phyloP scores from a whole-genome alignment of 116 monocot species.

The Cymodocea nodosa region DNA sequence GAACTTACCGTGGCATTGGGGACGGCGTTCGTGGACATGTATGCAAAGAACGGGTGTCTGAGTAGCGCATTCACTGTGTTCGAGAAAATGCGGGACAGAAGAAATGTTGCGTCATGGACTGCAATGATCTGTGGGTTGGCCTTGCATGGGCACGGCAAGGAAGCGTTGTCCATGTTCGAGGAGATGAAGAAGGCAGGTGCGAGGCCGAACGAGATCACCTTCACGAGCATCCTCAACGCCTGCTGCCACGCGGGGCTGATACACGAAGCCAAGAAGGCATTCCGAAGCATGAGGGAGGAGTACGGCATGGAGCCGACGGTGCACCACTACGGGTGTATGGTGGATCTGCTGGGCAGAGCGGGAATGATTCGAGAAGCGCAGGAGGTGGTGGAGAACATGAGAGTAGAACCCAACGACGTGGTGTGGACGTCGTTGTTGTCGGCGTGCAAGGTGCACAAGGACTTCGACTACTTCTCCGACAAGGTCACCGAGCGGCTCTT shows the following conservation, averaged over 20 bases:
- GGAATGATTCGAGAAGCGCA: conserved; percentile 53
- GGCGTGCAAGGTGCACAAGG: conserved; percentile 42
- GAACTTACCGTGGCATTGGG: conserved; percentile 22
- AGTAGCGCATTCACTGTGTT: conserved; percentile 32
- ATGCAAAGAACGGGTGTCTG: conserved; percentile 42
- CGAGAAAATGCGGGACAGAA: conserved; percentile 26
- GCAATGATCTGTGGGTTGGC: conserved; percentile 65
- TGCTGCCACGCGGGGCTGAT: conserved; percentile 51
- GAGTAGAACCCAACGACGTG: conserved; percentile 48
- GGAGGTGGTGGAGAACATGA: conserved; percentile 36
- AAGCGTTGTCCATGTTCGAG: conserved; percentile 38
- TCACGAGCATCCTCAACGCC: conserved; percentile 49
- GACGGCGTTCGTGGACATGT: conserved; percentile 47
- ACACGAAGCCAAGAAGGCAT: conserved; percentile 25
- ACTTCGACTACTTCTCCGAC: conserved; percentile 34
- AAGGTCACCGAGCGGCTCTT: conserved; percentile 37
- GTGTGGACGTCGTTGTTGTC: conserved; percentile 49
- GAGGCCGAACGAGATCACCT: conserved; percentile 46
- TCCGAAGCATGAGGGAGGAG: conserved; percentile 33
- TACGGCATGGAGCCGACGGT: conserved; percentile 35
- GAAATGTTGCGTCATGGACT: conserved; percentile 58
- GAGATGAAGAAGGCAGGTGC: conserved; percentile 30
- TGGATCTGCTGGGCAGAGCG: conserved; percentile 47
- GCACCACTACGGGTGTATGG: conserved; percentile 69
- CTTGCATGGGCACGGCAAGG: conserved; percentile 33